phyloP scores from a whole-genome alignment of 2,329 filamentous ascomycete species.

The Arthrobotrys iridis region DNA sequence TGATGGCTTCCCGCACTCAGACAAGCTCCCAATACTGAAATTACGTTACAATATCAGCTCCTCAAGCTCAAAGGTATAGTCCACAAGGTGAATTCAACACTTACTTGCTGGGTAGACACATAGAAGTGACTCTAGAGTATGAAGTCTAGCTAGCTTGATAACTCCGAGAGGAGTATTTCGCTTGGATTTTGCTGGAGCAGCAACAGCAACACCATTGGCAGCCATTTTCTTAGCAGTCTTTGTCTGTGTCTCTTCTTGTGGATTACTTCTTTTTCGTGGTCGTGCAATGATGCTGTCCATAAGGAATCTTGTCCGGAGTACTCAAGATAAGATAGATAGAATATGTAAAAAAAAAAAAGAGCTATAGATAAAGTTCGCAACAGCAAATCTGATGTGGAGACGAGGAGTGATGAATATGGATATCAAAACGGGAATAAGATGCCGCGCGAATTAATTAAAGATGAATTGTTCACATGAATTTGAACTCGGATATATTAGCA shows the following conservation, averaged over 20 bases:
- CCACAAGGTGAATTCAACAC: background rate
- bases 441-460: constrained; percentile 16
- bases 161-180: constrained; percentile 21
- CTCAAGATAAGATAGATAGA: constrained; percentile 15
- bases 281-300: constrained; percentile 12
- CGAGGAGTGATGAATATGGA: background rate
- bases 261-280: background rate
- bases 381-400: background rate
- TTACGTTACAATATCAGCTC: background rate
- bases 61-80: background rate
- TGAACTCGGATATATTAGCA: constrained; percentile 2
- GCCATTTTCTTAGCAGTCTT: background rate
- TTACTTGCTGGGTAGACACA: constrained; percentile 31
- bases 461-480: background rate
- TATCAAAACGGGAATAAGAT: background rate
- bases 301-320: background rate
- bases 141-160: constrained; percentile 24
- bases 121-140: constrained; percentile 24
- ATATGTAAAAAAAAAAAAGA: constrained; percentile 4
- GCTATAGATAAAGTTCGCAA: background rate
- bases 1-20: background rate
- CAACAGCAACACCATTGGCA: background rate
- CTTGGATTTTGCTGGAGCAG: background rate
- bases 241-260: background rate
- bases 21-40: constrained; percentile 14